phyloP scores from a whole-genome alignment of 345 rosid genomes.

The Camelina sativa region DNA sequence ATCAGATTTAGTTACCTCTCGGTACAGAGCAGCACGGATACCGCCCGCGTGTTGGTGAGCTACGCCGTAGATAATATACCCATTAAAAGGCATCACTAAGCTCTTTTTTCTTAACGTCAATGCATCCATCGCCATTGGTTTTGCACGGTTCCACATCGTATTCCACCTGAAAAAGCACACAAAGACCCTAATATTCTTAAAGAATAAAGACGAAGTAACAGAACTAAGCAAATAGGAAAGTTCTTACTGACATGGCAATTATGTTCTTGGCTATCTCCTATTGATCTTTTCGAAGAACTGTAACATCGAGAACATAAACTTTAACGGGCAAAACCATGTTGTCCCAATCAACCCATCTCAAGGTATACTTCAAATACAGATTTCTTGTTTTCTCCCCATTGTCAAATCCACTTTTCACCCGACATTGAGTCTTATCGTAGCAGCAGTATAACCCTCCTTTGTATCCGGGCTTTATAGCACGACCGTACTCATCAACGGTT shows the following conservation, averaged over 20 bases:
- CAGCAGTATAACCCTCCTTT: slow-evolving; percentile 77
- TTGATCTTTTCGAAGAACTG: slow-evolving; percentile 62
- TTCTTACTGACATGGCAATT: slow-evolving; percentile 58
- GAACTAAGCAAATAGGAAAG: background rate
- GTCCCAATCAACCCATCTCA: slow-evolving; percentile 80
- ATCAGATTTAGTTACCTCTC: slow-evolving; percentile 61
- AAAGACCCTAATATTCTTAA: background rate
- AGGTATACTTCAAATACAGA: slow-evolving; percentile 66
- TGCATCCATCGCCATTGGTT: slow-evolving; percentile 40
- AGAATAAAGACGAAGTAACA: slow-evolving; percentile 15
- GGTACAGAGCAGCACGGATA: slow-evolving; percentile 63
- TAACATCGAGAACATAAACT: slow-evolving; percentile 73
- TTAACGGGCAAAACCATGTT: slow-evolving; percentile 61
- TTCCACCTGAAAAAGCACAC: slow-evolving; percentile 55
- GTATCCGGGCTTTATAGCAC: slow-evolving; percentile 58
- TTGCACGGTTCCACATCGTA: slow-evolving; percentile 64
- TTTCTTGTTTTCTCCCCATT: slow-evolving; percentile 50
- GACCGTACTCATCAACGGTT: slow-evolving; percentile 58
- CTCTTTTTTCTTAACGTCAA: slow-evolving; percentile 56
- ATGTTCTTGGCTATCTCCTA: slow-evolving; percentile 51
- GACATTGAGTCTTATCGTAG: slow-evolving; percentile 68
- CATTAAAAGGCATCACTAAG: slow-evolving; percentile 65
- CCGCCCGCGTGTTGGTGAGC: slow-evolving; percentile 87
- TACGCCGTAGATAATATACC: slow-evolving; percentile 79
- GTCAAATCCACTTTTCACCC: slow-evolving; percentile 57